Conservation (phyloP, 768 basidiomycete genomes). For the Russula foetens region DNA sequence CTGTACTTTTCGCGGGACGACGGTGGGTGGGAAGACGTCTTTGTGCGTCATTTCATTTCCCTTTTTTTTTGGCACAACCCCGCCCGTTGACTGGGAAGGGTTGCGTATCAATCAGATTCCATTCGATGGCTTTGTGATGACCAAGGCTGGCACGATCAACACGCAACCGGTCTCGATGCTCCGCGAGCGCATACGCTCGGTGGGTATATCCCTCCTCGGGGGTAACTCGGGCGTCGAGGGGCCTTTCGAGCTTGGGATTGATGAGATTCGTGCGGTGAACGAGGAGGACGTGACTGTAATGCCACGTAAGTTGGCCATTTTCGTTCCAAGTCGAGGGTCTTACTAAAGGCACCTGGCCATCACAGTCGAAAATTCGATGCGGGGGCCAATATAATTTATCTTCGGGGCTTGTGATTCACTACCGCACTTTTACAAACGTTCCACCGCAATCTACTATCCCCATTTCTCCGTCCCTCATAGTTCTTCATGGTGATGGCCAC, state of each 20-base stretch:
- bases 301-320: slow-evolving; percentile 23
- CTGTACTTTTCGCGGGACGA: slow-evolving; percentile 66
- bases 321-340: background rate
- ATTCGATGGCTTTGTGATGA: slow-evolving; percentile 64
- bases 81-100: background rate
- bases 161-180: slow-evolving; percentile 69
- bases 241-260: slow-evolving; percentile 74
- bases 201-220: slow-evolving; percentile 84
- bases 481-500: too few species aligned
- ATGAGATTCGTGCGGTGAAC: slow-evolving; percentile 75
- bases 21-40: slow-evolving; percentile 73
- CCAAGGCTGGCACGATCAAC: slow-evolving; percentile 64
- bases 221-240: slow-evolving; percentile 72
- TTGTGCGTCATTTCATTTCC: slow-evolving; percentile 41
- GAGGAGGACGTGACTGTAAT: slow-evolving; percentile 47
- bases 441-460: too few species aligned
- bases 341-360: background rate
- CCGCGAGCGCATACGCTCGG: slow-evolving; percentile 62
- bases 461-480: too few species aligned
- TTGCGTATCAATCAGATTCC: slow-evolving; percentile 66
- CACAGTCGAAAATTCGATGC: slow-evolving; percentile 4
- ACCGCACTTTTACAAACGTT: background rate
- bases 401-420: background rate
- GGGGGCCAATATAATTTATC: slow-evolving; percentile 4
- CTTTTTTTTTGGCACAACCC: background rate